Base-by-base conservation (phyloP, 805 yeast species). In the Wickerhamiella spandovensis region DNA sequence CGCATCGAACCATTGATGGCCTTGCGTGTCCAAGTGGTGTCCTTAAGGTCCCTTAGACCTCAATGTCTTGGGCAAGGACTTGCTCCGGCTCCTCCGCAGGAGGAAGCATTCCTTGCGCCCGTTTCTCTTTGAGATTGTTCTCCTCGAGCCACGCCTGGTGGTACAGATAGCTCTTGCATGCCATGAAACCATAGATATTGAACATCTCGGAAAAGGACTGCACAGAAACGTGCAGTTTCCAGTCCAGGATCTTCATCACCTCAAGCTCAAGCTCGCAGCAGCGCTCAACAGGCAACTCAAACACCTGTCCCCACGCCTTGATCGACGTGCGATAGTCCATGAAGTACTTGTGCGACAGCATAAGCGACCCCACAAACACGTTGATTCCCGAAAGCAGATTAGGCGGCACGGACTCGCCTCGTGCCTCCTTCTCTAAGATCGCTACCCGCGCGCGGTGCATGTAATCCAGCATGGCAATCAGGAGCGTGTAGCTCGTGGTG, bases 291-390 rank as follows among this genome's bases (percentile, higher is more conserved):
- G 76, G 60, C 41, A 83, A 71, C 0, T 94, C 92, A 32, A 86
- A 75, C 47, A 86, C 79, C 61, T 77, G 76, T 48, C 82, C 70
- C 95, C 95, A 86, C 5, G 84, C 76, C 54, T 71, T 73, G 56
- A 82, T 72, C 28, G 83, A 71, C 64, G 76, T 84, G 61, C 81
- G 82, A 47, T 77, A 75, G 65, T 86, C 95, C 61, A 80, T 86
- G 53, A 74, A 70, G 63, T 79, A 84, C 62, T 86, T 86, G 48
- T 81, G 75, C 3, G 92, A 80, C 38, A 86, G 67, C 48, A 85
- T 82, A 48, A 86, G 63, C 59, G 84, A 75, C 1, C 81, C 75
- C 53, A 86, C 70, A 54, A 86, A 80, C 42, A 79, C 73, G 54
- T 83, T 28, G 76, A 57, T 84, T 79, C 7, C 87, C 81, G 58